These are phyloP conservation scores for Paraleonurus japonicus DNA, from an alignment of 257 asterid genomes.

Conservation along the genomic window DNA sequence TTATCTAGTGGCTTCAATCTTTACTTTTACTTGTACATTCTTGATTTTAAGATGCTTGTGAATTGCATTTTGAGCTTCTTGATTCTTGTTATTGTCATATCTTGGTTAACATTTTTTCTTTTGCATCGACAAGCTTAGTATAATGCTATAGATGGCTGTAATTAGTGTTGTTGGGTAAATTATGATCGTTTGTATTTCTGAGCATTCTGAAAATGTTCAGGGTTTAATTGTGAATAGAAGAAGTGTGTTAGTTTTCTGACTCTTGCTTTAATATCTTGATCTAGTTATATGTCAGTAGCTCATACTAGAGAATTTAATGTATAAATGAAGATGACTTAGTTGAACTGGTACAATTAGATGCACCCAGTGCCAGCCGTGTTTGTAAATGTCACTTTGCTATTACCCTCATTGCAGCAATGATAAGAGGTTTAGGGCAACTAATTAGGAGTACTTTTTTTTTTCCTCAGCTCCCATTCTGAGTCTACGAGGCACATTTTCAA, in stretches of 20 bases:
- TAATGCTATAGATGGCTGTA: background rate
- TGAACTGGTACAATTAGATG: background rate
- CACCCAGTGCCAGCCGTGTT: background rate
- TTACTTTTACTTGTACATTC: constrained; percentile 3
- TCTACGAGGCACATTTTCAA: background rate
- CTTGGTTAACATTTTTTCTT: background rate
- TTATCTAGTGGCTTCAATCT: constrained; percentile 1
- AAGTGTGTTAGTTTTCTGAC: background rate
- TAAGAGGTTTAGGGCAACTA: background rate
- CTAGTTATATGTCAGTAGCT: background rate
- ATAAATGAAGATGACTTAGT: background rate
- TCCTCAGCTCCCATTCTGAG: background rate
- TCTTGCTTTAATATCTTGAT: background rate
- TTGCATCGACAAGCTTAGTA: background rate
- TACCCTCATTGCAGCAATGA: background rate
- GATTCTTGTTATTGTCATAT: background rate
- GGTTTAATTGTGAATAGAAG: background rate
- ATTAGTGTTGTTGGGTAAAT: background rate
- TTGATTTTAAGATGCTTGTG: constrained; percentile 13
- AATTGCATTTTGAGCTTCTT: constrained; percentile 4
- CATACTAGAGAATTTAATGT: background rate
- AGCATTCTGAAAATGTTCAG: constrained; percentile 1
- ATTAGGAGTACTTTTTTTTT: background rate
- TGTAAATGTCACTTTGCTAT: background rate
- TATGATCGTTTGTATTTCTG: constrained; percentile 11